Conservation (phyloP, 768 basidiomycete genomes). For the Tricholoma sp. region DNA sequence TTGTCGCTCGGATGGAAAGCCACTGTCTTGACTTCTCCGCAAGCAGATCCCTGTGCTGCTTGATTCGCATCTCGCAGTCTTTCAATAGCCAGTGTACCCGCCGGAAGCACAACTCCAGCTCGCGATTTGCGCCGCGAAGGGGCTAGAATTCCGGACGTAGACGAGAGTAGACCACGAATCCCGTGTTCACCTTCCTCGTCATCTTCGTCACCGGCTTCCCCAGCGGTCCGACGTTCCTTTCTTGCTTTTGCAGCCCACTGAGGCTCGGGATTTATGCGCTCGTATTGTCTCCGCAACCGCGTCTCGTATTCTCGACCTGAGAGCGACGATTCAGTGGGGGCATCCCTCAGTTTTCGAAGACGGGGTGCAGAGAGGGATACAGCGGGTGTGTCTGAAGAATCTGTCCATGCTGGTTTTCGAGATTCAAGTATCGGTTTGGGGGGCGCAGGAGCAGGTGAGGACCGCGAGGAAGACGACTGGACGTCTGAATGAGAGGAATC, state of each 20-base stretch:
- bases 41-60: slow-evolving; percentile 52
- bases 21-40: slow-evolving; percentile 73
- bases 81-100: slow-evolving; percentile 71
- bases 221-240: slow-evolving; percentile 31
- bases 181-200: slow-evolving; percentile 34
- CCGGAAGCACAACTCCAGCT: slow-evolving; percentile 32
- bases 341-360: slow-evolving; percentile 77
- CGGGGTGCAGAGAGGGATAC: slow-evolving; percentile 46
- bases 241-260: slow-evolving; percentile 79
- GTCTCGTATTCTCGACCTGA: slow-evolving; percentile 85
- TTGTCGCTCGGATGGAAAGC: slow-evolving; percentile 89
- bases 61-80: slow-evolving; percentile 90
- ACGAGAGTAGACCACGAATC: slow-evolving; percentile 48
- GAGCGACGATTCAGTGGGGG: slow-evolving; percentile 64
- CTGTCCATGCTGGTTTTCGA: slow-evolving; percentile 76
- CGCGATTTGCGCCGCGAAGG: slow-evolving; percentile 27
- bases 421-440: slow-evolving; percentile 12
- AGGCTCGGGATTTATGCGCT: slow-evolving; percentile 86
- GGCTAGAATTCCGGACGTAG: slow-evolving; percentile 55
- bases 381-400: slow-evolving; percentile 63
- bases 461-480: slow-evolving; percentile 20
- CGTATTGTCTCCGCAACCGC: slow-evolving; percentile 80
- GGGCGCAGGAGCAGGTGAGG: slow-evolving; percentile 15
- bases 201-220: slow-evolving; percentile 18
- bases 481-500: slow-evolving; percentile 22